phyloP scores from a whole-genome alignment of 164 flowering plant genomes.

The Tetracentron sinense region DNA sequence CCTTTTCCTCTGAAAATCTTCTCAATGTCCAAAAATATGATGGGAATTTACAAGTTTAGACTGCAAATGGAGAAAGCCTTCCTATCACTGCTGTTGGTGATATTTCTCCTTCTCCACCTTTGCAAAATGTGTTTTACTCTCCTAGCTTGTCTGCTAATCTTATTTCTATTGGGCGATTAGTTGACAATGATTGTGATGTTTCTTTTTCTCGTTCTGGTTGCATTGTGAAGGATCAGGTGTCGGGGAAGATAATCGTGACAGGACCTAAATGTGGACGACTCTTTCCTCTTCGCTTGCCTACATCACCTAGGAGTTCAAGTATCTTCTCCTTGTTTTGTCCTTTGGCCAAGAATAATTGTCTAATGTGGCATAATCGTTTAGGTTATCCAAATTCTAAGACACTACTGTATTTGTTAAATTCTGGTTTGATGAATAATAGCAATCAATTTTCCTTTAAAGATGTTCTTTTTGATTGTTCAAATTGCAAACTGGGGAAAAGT shows the following conservation, averaged over 20 bases:
- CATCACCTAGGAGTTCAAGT: not conserved
- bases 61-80: not conserved
- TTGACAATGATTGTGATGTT: slow-evolving; percentile 6
- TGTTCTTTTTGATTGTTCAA: not conserved
- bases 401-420: not conserved
- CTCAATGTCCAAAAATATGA: not conserved
- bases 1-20: not conserved
- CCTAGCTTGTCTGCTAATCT: not conserved
- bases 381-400: not conserved
- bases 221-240: not conserved
- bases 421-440: slow-evolving; percentile 3
- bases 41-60: not conserved
- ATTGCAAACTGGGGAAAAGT: slow-evolving; percentile 8
- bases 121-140: not conserved
- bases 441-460: not conserved
- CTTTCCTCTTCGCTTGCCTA: slow-evolving; percentile 1
- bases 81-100: slow-evolving; percentile 2
- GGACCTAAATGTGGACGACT: too few relatives aligned
- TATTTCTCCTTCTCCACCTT: not conserved
- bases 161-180: not conserved
- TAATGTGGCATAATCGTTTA: not conserved
- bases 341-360: not conserved
- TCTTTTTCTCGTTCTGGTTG: slow-evolving; percentile 1
- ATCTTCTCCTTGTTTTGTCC: not conserved
- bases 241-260: slow-evolving; percentile 3